phyloP scores from a whole-genome alignment of 331 rosid genomes.

The Malus hybrid region DNA sequence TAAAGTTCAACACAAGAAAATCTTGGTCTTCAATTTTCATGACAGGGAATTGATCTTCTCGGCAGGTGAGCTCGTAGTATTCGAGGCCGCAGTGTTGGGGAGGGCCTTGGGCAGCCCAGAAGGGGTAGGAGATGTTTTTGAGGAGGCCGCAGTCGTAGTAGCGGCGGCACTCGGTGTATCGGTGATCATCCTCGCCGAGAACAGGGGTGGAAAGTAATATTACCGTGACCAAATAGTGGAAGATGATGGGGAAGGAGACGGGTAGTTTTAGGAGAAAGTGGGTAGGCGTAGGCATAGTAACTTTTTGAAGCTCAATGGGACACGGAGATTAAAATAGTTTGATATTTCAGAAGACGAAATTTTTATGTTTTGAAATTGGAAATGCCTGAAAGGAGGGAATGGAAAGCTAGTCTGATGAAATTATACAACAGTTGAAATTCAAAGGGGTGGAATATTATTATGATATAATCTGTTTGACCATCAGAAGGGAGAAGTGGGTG shows the following conservation, averaged over 20 bases:
- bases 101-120: conserved; percentile 22
- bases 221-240: not conserved
- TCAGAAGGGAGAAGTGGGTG: not conserved
- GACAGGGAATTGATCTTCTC: not conserved
- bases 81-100: conserved; percentile 22
- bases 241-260: not conserved
- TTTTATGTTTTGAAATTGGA: no score
- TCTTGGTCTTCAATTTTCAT: not conserved
- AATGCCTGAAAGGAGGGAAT: not conserved
- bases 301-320: not conserved
- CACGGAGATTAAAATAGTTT: not conserved
- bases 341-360: not conserved
- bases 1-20: conserved; percentile 1
- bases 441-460: not conserved
- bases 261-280: not conserved
- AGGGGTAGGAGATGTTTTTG: conserved; percentile 26
- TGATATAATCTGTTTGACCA: not conserved
- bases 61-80: conserved; percentile 6
- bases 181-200: not conserved
- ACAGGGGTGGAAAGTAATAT: not conserved
- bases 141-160: conserved; percentile 28
- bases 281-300: not conserved
- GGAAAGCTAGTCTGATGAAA: not conserved
- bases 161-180: not conserved
- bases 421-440: not conserved